Conservation (phyloP, 768 basidiomycete genomes). For the Termitomyces sp. region DNA sequence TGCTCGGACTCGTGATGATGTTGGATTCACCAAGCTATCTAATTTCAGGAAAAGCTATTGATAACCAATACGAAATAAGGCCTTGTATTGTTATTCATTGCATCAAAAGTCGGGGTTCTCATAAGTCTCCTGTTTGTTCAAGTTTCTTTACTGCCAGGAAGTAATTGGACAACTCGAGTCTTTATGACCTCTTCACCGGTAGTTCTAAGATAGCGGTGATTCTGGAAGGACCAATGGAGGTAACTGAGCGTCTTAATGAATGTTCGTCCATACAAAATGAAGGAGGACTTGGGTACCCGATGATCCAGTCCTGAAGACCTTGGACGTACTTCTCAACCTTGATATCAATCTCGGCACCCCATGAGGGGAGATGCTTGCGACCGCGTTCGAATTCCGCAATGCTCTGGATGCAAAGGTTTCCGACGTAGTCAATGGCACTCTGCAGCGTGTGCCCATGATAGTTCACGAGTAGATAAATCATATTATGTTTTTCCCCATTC, state of each 20-base stretch:
- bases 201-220: conserved; percentile 61
- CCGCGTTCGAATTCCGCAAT: conserved; percentile 47
- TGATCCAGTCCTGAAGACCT: conserved; percentile 67
- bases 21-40: too few relatives aligned
- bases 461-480: conserved; percentile 63
- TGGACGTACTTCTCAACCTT: conserved; percentile 55
- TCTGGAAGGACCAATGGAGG: conserved; percentile 68
- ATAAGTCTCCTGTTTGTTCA: too few relatives aligned
- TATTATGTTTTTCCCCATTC: conserved; percentile 62
- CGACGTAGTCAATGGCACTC: conserved; percentile 58
- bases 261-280: neutral
- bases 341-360: conserved; percentile 55
- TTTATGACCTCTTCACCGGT: conserved; percentile 50
- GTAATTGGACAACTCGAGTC: conserved; percentile 24
- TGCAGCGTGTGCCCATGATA: conserved; percentile 53
- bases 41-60: too few relatives aligned
- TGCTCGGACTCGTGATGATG: too few relatives aligned
- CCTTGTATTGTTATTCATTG: too few relatives aligned
- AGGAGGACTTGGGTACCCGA: conserved; percentile 36
- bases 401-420: conserved; percentile 49
- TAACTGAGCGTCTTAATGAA: conserved; percentile 25
- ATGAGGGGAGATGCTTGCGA: conserved; percentile 46
- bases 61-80: too few relatives aligned
- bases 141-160: too few relatives aligned
- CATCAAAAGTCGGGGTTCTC: too few relatives aligned